Conservation (phyloP, 306 rosid species). For the cucumber (Cucumis sativus) region Cucumber_9930_V3 NC_026657.2:32663501-32664000, state of each 20-base stretch:
- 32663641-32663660: conserved; percentile 41
- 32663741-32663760: conserved; percentile 50
- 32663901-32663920: neutral
- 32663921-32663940: neutral
- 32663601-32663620: neutral
- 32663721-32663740: conserved; percentile 33
- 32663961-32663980: neutral
- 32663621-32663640: neutral
- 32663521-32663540: conserved; percentile 52
- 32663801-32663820: conserved; percentile 48
- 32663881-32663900: neutral
- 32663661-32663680: conserved; percentile 41
- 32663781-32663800: conserved; percentile 21
- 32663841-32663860: conserved; percentile 71
- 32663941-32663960: neutral
- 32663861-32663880: conserved; percentile 4
- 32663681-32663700: conserved; percentile 51
- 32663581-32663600: neutral
- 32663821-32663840: conserved; percentile 49
- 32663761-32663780: conserved; percentile 60
- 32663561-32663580: conserved; percentile 45
- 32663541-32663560: conserved; percentile 47
- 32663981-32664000: neutral
- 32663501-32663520: conserved; percentile 44
- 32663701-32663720: conserved; percentile 30